Base-by-base conservation (phyloP, 345 rosid genomes). In the Reutealis trisperma region DNA sequence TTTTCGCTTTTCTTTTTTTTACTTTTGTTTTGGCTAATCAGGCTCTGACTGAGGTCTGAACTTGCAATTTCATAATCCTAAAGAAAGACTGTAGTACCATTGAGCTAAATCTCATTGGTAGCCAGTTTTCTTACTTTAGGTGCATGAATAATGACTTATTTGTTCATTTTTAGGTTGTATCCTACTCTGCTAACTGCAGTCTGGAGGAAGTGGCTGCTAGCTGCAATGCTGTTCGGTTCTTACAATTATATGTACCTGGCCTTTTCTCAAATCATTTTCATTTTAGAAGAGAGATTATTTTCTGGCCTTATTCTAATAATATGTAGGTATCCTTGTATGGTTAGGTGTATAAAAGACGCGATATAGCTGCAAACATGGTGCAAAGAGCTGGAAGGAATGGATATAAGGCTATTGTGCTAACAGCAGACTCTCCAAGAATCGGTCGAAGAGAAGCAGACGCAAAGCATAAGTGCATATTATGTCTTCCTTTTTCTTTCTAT, bases 391-490 rank as follows among this genome's bases (percentile, higher is more conserved):
- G 90, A 69, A 89, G 86, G 68, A 87, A 82, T 83, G 98, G 98
- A 59, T 93, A 81, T 77, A 91, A 87, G 83, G 98, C 98, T 61
- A 86, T 92, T 54, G 95, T 94, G 52, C 79, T 94, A 34, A 95
- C 98, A 41, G 97, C 75, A 25, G 98, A 95, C 89, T 72, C 73
- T 83, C 99, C 99, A 58, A 87, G 85, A 83, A 86, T 90, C 45
- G 98, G 98, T 32, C 84, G 93, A 82, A 91, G 96, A 81, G 97
- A 95, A 84, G 90, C 94, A 30, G 96, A 89, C 88, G 90, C 91
- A 67, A 93, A 89, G 90, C 93, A 93, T 82, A 90, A 85, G 97
- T 93, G 72, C 41, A 63, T 63, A 51, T 52, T 60, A 12, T 74
- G 60, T 73, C 57, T 72, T 68, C 44, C 44, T 63, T 52, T 47